Base-by-base conservation (phyloP, 2,329 filamentous ascomycete genomes). In the Tolypocladium ovalisporum region DNA sequence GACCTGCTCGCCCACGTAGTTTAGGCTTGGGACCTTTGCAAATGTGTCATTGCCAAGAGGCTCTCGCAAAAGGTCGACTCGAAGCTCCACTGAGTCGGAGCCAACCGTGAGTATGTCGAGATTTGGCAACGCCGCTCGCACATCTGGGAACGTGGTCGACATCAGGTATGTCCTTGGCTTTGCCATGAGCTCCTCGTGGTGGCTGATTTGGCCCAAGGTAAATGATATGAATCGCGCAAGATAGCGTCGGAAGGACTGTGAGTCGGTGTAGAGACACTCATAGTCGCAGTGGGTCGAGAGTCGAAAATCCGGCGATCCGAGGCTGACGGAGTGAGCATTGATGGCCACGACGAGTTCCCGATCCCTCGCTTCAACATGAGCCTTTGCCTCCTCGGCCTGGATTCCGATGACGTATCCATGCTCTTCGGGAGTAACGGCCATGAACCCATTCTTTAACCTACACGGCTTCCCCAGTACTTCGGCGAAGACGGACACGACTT, bases 61-160 rank as follows among this genome's bases (percentile, higher is more conserved):
- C 64, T 94, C 90, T 65, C 87, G 83, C 22, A 95, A 76, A 34
- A 96, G 75, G 70, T 96, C 90, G 12, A 94, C 90, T 27, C 90
- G 83, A 55, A 95, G 82, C 69, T 96, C 90, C 47, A 95, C 87
- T 0, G 89, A 89, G 71, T 96, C 90, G 19, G 89, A 87, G 40
- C 90, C 90, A 4, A 95, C 90, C 0, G 90, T 94, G 51, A 95
- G 74, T 55, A 95, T 94, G 70, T 94, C 89, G 59, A 96, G 79
- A 66, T 95, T 94, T 1, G 89, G 88, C 52, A 95, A 76, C 10
- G 90, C 90, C 4, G 88, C 86, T 60, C 87, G 86, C 10, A 96
- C 88, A 68, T 96, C 89, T 0, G 90, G 88, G 63, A 95, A 95
- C 0, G 90, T 95, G 1, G 89, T 94, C 5, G 90, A 94, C 62